These are phyloP conservation scores for Russula compacta DNA, from an alignment of 768 basidiomycete genomes.

Conservation along the genomic window DNA sequence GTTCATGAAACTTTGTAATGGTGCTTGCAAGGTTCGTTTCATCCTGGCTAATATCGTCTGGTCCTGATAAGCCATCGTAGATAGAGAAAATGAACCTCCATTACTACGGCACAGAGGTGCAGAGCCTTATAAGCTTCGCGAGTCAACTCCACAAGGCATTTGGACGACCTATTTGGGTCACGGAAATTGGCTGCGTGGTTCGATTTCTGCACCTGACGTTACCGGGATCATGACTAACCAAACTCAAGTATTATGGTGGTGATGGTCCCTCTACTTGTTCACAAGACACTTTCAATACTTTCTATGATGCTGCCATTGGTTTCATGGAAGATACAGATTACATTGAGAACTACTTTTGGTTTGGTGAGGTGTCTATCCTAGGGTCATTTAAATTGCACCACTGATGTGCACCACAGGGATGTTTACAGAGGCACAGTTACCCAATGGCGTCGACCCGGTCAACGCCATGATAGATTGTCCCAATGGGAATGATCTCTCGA, in stretches of 20 bases:
- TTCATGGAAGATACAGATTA: constrained; percentile 40
- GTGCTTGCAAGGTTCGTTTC: constrained; percentile 35
- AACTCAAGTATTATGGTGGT: constrained; percentile 44
- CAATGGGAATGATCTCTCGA: neutral
- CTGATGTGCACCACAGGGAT: constrained; percentile 29
- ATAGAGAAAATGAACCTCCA: constrained; percentile 54
- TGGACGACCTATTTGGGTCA: constrained; percentile 42
- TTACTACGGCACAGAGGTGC: constrained; percentile 48
- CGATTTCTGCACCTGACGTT: neutral
- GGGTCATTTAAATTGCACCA: neutral
- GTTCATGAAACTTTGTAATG: constrained; percentile 46
- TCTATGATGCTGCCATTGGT: neutral
- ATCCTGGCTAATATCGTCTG: neutral
- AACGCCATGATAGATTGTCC: constrained; percentile 27
- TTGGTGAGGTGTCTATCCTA: constrained; percentile 40
- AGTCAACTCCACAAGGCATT: constrained; percentile 38
- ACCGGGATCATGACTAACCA: neutral
- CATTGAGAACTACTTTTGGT: constrained; percentile 42
- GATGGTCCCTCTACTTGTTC: constrained; percentile 31
- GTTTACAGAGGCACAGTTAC: constrained; percentile 40
- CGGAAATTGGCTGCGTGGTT: constrained; percentile 65
- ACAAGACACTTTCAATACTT: neutral
- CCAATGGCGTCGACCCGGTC: constrained; percentile 39
- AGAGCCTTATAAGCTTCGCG: constrained; percentile 46
- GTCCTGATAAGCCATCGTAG: constrained; percentile 27